Conservation (phyloP, 805 yeast species). For the Teunomyces cretensis region DNA sequence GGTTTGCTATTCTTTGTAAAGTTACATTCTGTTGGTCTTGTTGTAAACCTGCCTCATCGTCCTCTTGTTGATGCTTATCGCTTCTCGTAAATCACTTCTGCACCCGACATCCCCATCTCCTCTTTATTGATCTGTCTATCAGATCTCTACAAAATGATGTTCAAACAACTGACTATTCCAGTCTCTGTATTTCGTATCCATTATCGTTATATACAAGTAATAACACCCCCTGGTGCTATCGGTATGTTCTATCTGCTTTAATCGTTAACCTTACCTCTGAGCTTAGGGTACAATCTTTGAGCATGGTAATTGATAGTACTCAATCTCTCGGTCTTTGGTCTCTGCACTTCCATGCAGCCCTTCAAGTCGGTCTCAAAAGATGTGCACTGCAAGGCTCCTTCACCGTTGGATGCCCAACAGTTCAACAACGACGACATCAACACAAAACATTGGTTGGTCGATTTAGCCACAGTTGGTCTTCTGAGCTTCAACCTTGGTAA, state of each 20-base stretch:
- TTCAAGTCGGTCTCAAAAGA: slow-evolving; percentile 68
- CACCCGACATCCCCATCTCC: too few species aligned
- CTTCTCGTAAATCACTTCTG: too few species aligned
- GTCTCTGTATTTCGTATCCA: neutral
- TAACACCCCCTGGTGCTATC: slow-evolving; percentile 2
- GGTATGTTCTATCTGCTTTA: slow-evolving; percentile 10
- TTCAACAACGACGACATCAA: slow-evolving; percentile 81
- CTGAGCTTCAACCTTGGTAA: slow-evolving; percentile 72
- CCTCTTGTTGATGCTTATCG: too few species aligned
- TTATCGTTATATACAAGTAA: slow-evolving; percentile 2
- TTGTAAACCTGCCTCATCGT: too few species aligned
- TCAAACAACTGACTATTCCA: neutral
- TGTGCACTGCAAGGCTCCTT: slow-evolving; percentile 68
- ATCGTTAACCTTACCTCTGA: slow-evolving; percentile 45
- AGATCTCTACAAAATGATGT: neutral
- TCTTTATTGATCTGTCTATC: neutral
- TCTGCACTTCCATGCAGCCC: slow-evolving; percentile 60
- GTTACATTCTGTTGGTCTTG: too few species aligned
- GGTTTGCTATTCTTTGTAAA: too few species aligned
- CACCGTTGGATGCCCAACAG: slow-evolving; percentile 97
- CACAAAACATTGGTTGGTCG: slow-evolving; percentile 72
- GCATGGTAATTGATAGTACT: slow-evolving; percentile 58
- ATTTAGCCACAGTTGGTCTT: slow-evolving; percentile 56
- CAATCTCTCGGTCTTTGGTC: slow-evolving; percentile 39
- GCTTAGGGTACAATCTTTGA: slow-evolving; percentile 53